Conservation (phyloP, 2,329 filamentous ascomycete species). For the Myriosclerotinia duriaeana region DNA sequence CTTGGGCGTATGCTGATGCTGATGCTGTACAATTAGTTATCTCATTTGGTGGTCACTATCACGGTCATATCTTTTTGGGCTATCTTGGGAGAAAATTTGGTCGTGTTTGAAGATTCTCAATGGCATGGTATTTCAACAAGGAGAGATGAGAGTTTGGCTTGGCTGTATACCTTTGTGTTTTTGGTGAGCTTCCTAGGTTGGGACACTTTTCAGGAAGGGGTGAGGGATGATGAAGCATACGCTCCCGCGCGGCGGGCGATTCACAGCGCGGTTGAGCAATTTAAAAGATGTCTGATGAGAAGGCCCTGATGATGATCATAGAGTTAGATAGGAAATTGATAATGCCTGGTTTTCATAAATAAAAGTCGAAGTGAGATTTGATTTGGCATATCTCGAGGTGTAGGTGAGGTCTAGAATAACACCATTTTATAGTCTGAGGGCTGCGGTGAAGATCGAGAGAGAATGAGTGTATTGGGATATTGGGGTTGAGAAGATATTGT, state of each 20-base stretch:
- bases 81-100: too few relatives aligned
- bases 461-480: background rate
- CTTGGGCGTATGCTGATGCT: background rate
- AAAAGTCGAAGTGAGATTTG: background rate
- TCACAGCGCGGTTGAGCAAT: too few relatives aligned
- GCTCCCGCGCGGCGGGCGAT: background rate
- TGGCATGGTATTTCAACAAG: too few relatives aligned
- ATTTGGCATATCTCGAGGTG: background rate
- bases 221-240: background rate
- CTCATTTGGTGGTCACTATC: too few relatives aligned
- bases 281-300: too few relatives aligned
- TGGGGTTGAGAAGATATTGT: background rate
- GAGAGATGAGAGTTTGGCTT: too few relatives aligned
- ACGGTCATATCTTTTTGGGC: too few relatives aligned
- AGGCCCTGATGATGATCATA: background rate
- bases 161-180: too few relatives aligned
- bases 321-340: background rate
- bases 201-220: background rate
- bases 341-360: background rate
- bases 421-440: background rate
- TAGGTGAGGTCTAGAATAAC: background rate
- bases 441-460: background rate
- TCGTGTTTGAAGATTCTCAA: too few relatives aligned
- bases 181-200: too few relatives aligned
- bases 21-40: background rate